phyloP scores from a whole-genome alignment of 2,329 filamentous ascomycete genomes.

The Sarocladium oryzae region DNA sequence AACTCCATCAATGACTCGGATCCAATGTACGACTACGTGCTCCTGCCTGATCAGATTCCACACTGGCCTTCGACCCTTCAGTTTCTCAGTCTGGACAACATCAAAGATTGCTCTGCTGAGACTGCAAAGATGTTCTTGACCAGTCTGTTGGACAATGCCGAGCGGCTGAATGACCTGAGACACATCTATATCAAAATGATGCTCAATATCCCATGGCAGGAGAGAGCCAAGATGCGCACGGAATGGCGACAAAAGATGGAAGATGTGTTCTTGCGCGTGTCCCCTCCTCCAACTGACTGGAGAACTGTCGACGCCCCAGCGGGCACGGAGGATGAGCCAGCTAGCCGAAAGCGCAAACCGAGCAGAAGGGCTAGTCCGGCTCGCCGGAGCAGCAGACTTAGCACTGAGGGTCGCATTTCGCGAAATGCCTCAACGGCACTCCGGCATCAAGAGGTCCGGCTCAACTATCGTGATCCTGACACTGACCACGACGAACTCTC shows the following conservation, averaged over 20 bases:
- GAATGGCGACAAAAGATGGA: conserved; percentile 69
- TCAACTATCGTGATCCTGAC: conserved; percentile 39
- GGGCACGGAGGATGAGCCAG: neutral
- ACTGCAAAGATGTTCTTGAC: conserved; percentile 72
- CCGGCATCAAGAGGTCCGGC: conserved; percentile 15
- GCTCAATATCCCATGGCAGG: conserved; percentile 74
- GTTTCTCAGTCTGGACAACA: conserved; percentile 22
- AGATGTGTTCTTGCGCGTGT: conserved; percentile 54
- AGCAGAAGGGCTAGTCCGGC: conserved; percentile 16
- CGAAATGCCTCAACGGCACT: conserved; percentile 12
- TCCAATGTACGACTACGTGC: conserved; percentile 64
- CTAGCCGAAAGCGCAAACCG: conserved; percentile 11
- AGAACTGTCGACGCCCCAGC: neutral
- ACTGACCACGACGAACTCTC: conserved; percentile 38
- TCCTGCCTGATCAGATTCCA: conserved; percentile 60
- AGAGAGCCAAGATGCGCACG: conserved; percentile 71
- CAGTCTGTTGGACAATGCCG: conserved; percentile 68
- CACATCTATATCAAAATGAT: conserved; percentile 68
- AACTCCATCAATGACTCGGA: conserved; percentile 63
- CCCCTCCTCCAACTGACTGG: conserved; percentile 29
- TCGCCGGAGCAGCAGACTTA: conserved; percentile 31
- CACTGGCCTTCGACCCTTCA: conserved; percentile 71
- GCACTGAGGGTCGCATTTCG: conserved; percentile 11
- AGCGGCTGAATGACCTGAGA: conserved; percentile 59
- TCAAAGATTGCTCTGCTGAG: conserved; percentile 44